Evolutionary conservation across 352 stramenopile genomes (phyloP).

Genomic region (Pythium scleroteichum): DNA sequence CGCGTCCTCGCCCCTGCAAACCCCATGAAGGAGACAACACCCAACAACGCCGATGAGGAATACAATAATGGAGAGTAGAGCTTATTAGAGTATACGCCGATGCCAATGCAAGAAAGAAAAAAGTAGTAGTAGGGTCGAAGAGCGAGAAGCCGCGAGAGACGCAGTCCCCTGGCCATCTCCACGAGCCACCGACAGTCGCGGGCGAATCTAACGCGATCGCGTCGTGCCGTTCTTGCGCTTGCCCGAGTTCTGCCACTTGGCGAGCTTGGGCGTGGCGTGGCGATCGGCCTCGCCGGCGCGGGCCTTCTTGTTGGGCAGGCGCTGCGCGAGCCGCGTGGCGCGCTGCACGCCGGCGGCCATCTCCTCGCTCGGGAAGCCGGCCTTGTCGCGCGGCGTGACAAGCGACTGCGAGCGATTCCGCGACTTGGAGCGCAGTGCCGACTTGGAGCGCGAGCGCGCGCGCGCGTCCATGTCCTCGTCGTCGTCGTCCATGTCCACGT

Average conservation of each 20-base stretch:
- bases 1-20: neutral
- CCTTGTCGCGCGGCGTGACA: constrained; percentile 69
- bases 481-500: constrained; percentile 87
- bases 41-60: constrained; percentile 8
- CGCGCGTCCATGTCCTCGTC: constrained; percentile 41
- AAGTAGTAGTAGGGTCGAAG: constrained; percentile 5
- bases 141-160: neutral
- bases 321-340: constrained; percentile 60
- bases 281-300: constrained; percentile 81
- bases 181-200: neutral
- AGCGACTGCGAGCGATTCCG: constrained; percentile 82
- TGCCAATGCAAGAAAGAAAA: constrained; percentile 25
- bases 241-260: constrained; percentile 89
- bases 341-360: constrained; percentile 45
- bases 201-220: constrained; percentile 65
- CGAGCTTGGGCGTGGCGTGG: constrained; percentile 78
- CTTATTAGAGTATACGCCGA: constrained; percentile 35
- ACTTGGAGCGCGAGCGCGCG: constrained; percentile 74
- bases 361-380: constrained; percentile 62
- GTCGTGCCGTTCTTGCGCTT: constrained; percentile 82
- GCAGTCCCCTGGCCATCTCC: neutral
- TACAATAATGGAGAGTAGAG: constrained; percentile 23
- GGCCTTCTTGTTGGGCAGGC: constrained; percentile 79
- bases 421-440: constrained; percentile 69
- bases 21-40: neutral